Percentiles rank a stretch among this genome's conserved stretches.
These are phyloP conservation scores for Verbena officinalis DNA, from an alignment of 257 asterid species.

Conservation along the genomic window DNA sequence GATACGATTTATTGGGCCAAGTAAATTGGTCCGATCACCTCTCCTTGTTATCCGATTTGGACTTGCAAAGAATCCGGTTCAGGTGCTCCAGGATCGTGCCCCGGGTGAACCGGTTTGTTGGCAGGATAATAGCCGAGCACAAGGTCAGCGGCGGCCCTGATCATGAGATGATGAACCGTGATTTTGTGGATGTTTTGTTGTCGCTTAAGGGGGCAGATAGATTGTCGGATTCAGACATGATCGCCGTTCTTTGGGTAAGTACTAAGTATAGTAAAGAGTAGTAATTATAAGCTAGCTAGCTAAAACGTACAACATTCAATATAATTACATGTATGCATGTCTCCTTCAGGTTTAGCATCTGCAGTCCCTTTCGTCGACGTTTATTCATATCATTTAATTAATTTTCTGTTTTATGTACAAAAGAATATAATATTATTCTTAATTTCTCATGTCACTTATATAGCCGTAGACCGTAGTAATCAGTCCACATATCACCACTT, in stretches of 20 bases:
- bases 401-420: too few species aligned
- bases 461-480: not conserved
- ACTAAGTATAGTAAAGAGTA: too few species aligned
- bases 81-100: conserved; percentile 73
- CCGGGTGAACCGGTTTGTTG: conserved; percentile 60
- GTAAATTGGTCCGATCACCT: conserved; percentile 83
- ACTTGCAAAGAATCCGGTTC: conserved; percentile 57
- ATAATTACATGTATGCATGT: too few species aligned
- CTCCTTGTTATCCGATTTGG: conserved; percentile 60
- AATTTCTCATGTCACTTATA: conserved; percentile 20
- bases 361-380: conserved; percentile 50
- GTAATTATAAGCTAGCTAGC: too few species aligned
- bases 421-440: not conserved
- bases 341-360: not conserved
- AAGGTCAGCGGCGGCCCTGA: conserved; percentile 15
- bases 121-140: conserved; percentile 54
- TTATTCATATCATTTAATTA: conserved; percentile 26
- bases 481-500: too few species aligned
- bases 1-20: conserved; percentile 59
- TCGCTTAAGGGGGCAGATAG: conserved; percentile 56
- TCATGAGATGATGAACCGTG: conserved; percentile 24
- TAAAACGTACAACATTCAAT: too few species aligned
- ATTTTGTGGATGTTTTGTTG: conserved; percentile 68
- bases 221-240: conserved; percentile 74
- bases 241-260: conserved; percentile 83